Evolutionary conservation across 495 filamentous ascomycete species (phyloP).

Genomic region (Hypoxylon perforatum): DNA sequence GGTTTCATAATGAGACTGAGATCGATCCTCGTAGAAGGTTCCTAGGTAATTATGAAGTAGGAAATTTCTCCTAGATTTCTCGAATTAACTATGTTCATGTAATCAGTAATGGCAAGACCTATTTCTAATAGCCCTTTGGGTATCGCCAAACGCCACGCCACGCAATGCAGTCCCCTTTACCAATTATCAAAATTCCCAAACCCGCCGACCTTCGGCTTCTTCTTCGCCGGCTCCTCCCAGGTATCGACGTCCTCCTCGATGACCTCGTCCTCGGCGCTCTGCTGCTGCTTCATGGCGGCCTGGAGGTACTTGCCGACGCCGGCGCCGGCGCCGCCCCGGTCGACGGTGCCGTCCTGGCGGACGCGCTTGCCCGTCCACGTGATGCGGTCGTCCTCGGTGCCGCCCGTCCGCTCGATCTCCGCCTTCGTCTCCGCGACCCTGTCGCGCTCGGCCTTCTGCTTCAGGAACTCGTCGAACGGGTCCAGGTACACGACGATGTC

Average conservation of each 20-base stretch:
- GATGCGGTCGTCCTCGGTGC: constrained; percentile 81
- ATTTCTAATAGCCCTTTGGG: constrained; percentile 17
- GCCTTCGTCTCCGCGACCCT: constrained; percentile 62
- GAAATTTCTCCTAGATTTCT: too few relatives aligned
- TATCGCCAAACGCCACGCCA: constrained; percentile 43
- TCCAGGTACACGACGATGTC: constrained; percentile 91
- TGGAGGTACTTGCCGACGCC: constrained; percentile 87
- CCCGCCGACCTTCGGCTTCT: constrained; percentile 83
- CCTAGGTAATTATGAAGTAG: too few relatives aligned
- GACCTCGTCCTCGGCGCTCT: constrained; percentile 64
- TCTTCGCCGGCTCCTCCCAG: constrained; percentile 75
- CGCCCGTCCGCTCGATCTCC: constrained; percentile 59
- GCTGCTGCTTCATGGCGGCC: constrained; percentile 58
- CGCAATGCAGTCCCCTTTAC: constrained; percentile 55
- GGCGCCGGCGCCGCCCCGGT: constrained; percentile 54
- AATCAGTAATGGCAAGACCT: background rate
- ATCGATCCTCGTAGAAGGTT: too few relatives aligned
- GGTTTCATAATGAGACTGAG: too few relatives aligned
- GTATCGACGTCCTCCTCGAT: constrained; percentile 67
- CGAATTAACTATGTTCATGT: too few relatives aligned
- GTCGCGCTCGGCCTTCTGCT: constrained; percentile 67
- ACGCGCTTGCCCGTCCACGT: constrained; percentile 94
- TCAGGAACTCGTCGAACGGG: constrained; percentile 92
- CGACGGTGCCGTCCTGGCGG: constrained; percentile 66
- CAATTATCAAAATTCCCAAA: constrained; percentile 95